These are phyloP conservation scores for Dryas drummondii DNA, from an alignment of 306 rosid genomes.

Conservation along the genomic window DNA sequence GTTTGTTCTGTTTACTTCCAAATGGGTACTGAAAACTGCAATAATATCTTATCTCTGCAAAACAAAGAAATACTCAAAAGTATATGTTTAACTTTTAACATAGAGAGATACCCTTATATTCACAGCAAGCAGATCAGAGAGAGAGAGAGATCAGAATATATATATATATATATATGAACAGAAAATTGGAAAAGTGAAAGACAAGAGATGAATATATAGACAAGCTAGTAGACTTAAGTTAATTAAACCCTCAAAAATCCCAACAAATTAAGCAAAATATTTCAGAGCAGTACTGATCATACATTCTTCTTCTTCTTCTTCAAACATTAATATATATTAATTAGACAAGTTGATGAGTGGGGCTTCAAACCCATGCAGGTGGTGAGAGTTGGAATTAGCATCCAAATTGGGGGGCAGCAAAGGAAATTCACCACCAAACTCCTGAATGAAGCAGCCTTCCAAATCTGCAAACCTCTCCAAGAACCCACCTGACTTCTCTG, in stretches of 20 bases:
- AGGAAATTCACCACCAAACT: slow-evolving; percentile 56
- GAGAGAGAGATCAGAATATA: neutral
- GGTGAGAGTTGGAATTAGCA: slow-evolving; percentile 23
- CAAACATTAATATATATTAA: neutral
- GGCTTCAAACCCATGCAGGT: slow-evolving; percentile 58
- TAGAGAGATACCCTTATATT: neutral
- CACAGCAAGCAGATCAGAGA: neutral
- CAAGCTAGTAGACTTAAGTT: slow-evolving; percentile 7
- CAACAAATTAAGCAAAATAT: slow-evolving; percentile 15
- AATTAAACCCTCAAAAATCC: slow-evolving; percentile 8
- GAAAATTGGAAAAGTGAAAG: neutral
- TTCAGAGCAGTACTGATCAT: neutral
- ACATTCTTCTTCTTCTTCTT: neutral
- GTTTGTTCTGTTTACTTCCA: slow-evolving; percentile 1
- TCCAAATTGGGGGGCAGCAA: slow-evolving; percentile 54
- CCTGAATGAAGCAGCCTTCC: slow-evolving; percentile 74
- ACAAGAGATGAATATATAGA: neutral
- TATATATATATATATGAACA: too few relatives aligned
- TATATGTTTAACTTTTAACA: slow-evolving; percentile 1
- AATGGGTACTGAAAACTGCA: neutral
- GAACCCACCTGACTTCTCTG: slow-evolving; percentile 50
- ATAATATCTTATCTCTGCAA: slow-evolving; percentile 3
- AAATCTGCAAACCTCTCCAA: slow-evolving; percentile 64
- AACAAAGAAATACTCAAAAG: neutral
- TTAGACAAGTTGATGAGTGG: slow-evolving; percentile 33